These are phyloP conservation scores for Neurospora sp. DNA, from an alignment of 2,329 filamentous ascomycete species.

Conservation along the genomic window DNA sequence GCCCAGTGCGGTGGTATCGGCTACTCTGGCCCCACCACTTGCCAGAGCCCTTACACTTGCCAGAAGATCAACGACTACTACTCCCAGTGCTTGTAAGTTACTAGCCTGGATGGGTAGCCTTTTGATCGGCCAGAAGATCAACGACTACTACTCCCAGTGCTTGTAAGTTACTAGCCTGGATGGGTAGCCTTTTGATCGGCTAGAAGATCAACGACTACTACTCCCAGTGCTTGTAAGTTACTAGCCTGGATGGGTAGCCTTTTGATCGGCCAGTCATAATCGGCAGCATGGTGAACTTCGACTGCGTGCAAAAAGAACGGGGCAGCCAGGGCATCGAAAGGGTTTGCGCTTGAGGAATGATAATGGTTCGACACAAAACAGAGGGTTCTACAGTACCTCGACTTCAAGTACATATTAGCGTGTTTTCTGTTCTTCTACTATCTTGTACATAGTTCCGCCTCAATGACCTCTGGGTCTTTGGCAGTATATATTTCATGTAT, in stretches of 20 bases:
- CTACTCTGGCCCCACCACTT: slow-evolving; percentile 23
- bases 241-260: background rate
- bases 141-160: slow-evolving; percentile 28
- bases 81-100: slow-evolving; percentile 25
- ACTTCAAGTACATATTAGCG: background rate
- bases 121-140: slow-evolving; percentile 11
- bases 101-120: background rate
- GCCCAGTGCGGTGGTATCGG: slow-evolving; percentile 25
- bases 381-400: background rate
- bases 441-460: background rate
- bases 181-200: background rate
- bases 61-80: slow-evolving; percentile 25
- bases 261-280: background rate
- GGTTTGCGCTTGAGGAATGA: background rate
- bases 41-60: slow-evolving; percentile 23
- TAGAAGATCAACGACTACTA: slow-evolving; percentile 25
- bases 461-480: background rate
- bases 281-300: background rate
- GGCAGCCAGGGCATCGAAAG: background rate
- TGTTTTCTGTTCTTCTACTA: background rate
- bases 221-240: slow-evolving; percentile 25
- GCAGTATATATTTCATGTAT: background rate
- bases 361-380: background rate
- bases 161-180: slow-evolving; percentile 15
- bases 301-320: background rate